Conservation (phyloP, 148 eudicot genomes). For the Chenopodium berlandieri region DNA sequence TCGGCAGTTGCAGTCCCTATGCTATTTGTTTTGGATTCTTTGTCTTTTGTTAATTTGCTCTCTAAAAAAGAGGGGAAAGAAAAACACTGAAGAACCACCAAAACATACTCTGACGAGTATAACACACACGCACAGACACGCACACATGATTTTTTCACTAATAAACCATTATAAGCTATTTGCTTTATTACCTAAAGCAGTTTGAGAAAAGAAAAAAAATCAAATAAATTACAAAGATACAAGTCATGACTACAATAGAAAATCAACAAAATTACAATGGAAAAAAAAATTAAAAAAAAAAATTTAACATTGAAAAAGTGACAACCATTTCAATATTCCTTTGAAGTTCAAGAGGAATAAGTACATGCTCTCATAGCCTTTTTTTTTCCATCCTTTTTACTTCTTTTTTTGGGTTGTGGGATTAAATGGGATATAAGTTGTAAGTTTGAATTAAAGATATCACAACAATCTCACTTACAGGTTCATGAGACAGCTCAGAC, state of each 20-base stretch:
- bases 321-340: too few species aligned
- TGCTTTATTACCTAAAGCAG: neutral
- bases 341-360: neutral
- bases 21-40: too few species aligned
- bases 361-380: neutral
- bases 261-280: neutral
- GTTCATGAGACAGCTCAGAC: slow-evolving; percentile 86
- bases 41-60: too few species aligned
- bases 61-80: too few species aligned
- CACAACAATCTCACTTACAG: slow-evolving; percentile 38
- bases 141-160: neutral
- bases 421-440: too few species aligned
- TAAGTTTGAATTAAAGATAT: too few species aligned
- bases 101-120: too few species aligned
- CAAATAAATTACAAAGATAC: too few species aligned
- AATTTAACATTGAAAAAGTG: neutral
- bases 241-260: neutral
- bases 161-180: neutral
- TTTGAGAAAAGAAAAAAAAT: neutral
- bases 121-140: too few species aligned
- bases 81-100: too few species aligned
- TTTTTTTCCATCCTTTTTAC: neutral
- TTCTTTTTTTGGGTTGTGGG: neutral
- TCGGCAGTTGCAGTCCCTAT: too few species aligned
- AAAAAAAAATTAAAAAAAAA: too few species aligned